These are phyloP conservation scores for Capsicum pubescens DNA, from an alignment of 257 asterid species.

Conservation along the genomic window DNA sequence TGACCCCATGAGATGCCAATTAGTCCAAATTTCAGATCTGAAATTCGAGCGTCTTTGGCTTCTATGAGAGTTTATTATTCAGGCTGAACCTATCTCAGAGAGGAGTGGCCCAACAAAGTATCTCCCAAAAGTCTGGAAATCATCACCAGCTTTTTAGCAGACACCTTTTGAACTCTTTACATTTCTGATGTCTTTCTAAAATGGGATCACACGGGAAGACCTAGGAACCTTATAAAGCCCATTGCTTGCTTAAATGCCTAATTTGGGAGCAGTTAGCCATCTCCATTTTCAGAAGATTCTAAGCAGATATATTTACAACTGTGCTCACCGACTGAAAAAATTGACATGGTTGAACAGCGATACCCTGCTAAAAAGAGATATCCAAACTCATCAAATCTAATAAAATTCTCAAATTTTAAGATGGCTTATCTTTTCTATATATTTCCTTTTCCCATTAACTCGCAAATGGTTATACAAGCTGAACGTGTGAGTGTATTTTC, in stretches of 20 bases:
- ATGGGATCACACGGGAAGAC: background rate
- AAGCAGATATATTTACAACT: background rate
- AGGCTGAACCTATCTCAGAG: constrained; percentile 8
- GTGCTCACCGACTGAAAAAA: background rate
- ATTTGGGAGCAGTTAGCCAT: background rate
- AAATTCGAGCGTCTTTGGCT: background rate
- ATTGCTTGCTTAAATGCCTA: background rate
- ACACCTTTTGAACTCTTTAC: background rate
- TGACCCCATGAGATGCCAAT: background rate
- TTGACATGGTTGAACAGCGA: background rate
- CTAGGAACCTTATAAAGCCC: background rate
- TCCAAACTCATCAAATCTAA: background rate
- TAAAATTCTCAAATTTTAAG: background rate
- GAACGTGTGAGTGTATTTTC: background rate
- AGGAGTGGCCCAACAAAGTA: background rate
- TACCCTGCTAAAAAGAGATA: background rate
- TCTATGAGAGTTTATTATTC: background rate
- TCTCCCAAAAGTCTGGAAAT: constrained; percentile 5
- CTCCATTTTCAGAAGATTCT: background rate
- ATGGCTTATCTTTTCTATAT: background rate
- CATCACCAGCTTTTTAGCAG: background rate
- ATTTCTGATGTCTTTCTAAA: background rate
- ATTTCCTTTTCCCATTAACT: constrained; percentile 8
- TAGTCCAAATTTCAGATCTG: background rate
- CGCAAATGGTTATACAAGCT: constrained; percentile 3